phyloP scores from a whole-genome alignment of 495 filamentous ascomycete genomes.

The Copromyces sp. region DNA sequence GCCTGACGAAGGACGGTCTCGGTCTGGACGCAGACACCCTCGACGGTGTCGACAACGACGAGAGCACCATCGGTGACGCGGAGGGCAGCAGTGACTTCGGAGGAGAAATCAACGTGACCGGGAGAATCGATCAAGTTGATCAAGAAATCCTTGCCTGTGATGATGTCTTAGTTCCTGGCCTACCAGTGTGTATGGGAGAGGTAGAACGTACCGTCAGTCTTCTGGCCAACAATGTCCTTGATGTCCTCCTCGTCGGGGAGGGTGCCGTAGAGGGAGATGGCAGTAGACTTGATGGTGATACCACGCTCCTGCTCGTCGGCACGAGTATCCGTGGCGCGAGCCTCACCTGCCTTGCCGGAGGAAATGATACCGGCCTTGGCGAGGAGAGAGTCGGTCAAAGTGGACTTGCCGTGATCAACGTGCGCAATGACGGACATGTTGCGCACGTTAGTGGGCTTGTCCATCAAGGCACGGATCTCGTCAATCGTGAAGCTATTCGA shows the following conservation, averaged over 20 bases:
- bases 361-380: constrained; percentile 99
- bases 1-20: constrained; percentile 99
- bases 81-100: constrained; percentile 97
- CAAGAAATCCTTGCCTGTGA: constrained; percentile 75
- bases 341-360: constrained; percentile 90
- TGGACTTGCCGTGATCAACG: constrained; percentile 99
- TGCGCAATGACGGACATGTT: constrained; percentile 99
- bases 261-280: constrained; percentile 93
- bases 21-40: constrained; percentile 99
- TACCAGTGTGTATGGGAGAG: not conserved
- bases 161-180: not conserved
- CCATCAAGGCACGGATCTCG: constrained; percentile 92
- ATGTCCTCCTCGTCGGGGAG: constrained; percentile 75
- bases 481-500: constrained; percentile 90
- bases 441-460: constrained; percentile 95
- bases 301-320: constrained; percentile 97
- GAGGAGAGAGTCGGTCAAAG: constrained; percentile 96
- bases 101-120: constrained; percentile 99
- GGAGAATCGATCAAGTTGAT: constrained; percentile 99
- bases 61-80: constrained; percentile 99
- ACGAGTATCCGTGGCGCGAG: constrained; percentile 93
- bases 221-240: constrained; percentile 84
- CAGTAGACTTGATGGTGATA: constrained; percentile 99
- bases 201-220: constrained; percentile 47
- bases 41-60: constrained; percentile 98